A percentile compares a stretch with the other conserved stretches of the same genome.
phyloP scores from a whole-genome alignment of 805 yeast genomes.

The Metschnikowia similis region DNA sequence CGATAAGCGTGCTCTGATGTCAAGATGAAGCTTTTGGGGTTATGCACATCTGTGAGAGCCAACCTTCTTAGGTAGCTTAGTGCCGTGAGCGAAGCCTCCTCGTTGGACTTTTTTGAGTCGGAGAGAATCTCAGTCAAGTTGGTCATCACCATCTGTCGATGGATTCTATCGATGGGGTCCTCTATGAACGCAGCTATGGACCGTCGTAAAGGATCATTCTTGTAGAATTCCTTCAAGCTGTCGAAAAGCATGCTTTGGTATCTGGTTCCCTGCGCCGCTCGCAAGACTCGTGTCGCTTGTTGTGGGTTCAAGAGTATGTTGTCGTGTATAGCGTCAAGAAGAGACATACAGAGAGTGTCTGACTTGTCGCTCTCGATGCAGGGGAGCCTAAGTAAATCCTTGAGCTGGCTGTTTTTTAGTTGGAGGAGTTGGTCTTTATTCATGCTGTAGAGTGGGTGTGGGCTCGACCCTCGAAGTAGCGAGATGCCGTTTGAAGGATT shows the following conservation, averaged over 20 bases:
- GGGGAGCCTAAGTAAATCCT: constrained; percentile 25
- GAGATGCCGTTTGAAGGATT: constrained; percentile 4
- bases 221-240: constrained; percentile 16
- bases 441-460: constrained; percentile 34
- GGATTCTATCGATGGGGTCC: constrained; percentile 18
- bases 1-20: not conserved
- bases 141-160: constrained; percentile 15
- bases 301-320: constrained; percentile 24
- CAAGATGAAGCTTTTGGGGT: constrained; percentile 19
- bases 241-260: constrained; percentile 17
- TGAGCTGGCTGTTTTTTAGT: constrained; percentile 21
- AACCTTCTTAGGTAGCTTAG: constrained; percentile 25
- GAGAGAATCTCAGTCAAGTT: constrained; percentile 15
- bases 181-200: constrained; percentile 28
- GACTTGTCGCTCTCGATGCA: constrained; percentile 22
- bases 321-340: constrained; percentile 29
- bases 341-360: constrained; percentile 25
- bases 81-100: constrained; percentile 17
- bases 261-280: constrained; percentile 17
- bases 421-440: constrained; percentile 21
- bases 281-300: constrained; percentile 19
- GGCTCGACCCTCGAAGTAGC: constrained; percentile 21
- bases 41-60: constrained; percentile 21
- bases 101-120: constrained; percentile 9
- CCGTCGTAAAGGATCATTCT: constrained; percentile 18